Evolutionary conservation across 495 filamentous ascomycete genomes (phyloP), one percentile per base, ranked within the genome.

Genomic region (Cercophora sp.): DNA sequence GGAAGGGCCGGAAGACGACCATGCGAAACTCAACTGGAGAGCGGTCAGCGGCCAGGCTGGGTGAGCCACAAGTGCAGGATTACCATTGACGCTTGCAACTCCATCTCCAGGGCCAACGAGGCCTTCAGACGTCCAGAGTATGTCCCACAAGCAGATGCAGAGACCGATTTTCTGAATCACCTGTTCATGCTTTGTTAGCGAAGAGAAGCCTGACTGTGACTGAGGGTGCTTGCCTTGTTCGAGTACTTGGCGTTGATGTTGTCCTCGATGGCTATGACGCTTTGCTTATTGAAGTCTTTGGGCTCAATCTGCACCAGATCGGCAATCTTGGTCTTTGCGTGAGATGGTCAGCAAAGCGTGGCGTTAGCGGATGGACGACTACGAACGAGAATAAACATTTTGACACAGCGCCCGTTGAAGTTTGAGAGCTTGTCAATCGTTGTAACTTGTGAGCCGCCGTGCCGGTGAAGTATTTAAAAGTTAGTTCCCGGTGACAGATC

Each of bases 161-260:
- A 98, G 82, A 8, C 93, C 93, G 29, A 96, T 80, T 59, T 94
- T 91, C 55, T 75, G 75, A 27, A 79, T 72, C 11, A 70, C 67
- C 52, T 68, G 47, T 5, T 22, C n/a, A 16, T 19, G 22, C 1
- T 13, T 24, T 25, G 19, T 55, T 39, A 54, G 25, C 18, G 16
- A 9, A 6, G 13, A 20, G n/a, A 8, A 3, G 9, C 2, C 4
- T 8, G 32, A 22, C 23, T 4, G 36, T 8, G 54, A 57, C n/a
- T 19, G 8, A 15, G 11, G 5, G 18, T 6, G 11, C 74, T 51
- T 44, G 89, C 87, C 69, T 90, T 92, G 74, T 98, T 94, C 46
- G 92, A 83, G 69, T 96, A 98, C 72, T 97, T 98, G 50, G 82
- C 79, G 60, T 97, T 96, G 71, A 98, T 91, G 56, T 87, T 89